phyloP scores from a whole-genome alignment of 2,329 filamentous ascomycete genomes.

The Colletotrichum sp. region DNA sequence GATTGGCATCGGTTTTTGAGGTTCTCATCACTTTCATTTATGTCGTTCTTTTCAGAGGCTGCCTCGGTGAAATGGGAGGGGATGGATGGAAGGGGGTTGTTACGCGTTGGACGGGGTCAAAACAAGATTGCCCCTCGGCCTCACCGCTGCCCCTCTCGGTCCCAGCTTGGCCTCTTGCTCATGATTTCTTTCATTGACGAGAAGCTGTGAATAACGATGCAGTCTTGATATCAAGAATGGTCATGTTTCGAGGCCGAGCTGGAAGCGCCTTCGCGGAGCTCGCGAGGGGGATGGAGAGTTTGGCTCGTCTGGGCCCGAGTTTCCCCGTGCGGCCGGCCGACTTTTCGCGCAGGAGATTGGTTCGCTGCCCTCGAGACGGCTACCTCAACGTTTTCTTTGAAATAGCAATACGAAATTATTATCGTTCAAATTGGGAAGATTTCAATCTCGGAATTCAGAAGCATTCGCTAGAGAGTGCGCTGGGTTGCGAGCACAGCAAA shows the following conservation, averaged over 20 bases:
- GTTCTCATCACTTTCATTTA: background rate
- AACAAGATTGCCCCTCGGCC: background rate
- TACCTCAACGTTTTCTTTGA: background rate
- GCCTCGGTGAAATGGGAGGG: background rate
- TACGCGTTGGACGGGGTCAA: background rate
- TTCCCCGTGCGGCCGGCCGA: background rate
- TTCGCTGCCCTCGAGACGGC: background rate
- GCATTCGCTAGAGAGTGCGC: background rate
- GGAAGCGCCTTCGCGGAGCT: background rate
- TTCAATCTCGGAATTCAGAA: background rate
- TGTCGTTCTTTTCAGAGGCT: background rate
- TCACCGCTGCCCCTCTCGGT: background rate
- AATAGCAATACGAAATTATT: background rate
- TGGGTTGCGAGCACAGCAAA: background rate
- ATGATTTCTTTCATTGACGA: background rate
- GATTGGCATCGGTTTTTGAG: background rate
- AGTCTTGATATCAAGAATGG: background rate
- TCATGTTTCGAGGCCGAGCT: background rate
- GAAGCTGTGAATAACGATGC: background rate
- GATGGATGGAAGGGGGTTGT: background rate
- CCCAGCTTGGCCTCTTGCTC: background rate
- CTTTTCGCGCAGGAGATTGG: background rate
- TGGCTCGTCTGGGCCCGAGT: background rate
- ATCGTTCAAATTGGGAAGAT: accelerated
- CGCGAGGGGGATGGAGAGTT: background rate